phyloP scores from a whole-genome alignment of 1,139 yeast genomes.

The Sugiyamaella pinicola region DNA sequence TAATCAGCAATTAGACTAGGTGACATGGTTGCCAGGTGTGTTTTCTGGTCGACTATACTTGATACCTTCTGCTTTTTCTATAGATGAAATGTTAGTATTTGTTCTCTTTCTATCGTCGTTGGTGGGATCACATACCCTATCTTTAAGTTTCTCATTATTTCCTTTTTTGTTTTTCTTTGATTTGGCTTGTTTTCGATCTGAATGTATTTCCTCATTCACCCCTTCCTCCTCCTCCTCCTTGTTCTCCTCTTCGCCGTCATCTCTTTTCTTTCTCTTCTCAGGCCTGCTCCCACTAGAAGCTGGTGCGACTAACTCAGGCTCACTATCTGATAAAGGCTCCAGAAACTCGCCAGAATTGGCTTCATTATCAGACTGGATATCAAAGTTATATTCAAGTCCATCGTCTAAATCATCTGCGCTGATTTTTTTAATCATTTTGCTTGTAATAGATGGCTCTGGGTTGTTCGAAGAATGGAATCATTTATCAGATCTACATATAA shows the following conservation, averaged over 20 bases:
- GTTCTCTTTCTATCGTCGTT: constrained; percentile 20
- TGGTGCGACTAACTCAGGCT: constrained; percentile 25
- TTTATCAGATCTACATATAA: background rate
- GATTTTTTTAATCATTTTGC: constrained; percentile 12
- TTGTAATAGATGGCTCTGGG: background rate
- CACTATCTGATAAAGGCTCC: constrained; percentile 27
- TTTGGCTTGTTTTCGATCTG: constrained; percentile 20
- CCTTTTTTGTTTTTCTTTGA: constrained; percentile 28
- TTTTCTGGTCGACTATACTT: constrained; percentile 55
- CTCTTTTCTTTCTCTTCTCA: constrained; percentile 26
- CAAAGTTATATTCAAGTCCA: constrained; percentile 61
- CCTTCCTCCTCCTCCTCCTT: constrained; percentile 22
- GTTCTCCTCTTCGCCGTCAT: constrained; percentile 21
- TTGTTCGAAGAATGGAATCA: background rate
- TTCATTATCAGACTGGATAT: constrained; percentile 45
- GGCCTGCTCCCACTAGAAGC: constrained; percentile 24
- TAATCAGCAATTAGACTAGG: constrained; percentile 63
- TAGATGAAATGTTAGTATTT: constrained; percentile 41
- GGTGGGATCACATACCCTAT: constrained; percentile 12
- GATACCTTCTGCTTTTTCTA: constrained; percentile 65
- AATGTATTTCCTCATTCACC: constrained; percentile 17
- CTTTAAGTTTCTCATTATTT: constrained; percentile 28
- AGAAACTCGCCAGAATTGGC: constrained; percentile 35
- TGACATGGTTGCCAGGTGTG: constrained; percentile 52
- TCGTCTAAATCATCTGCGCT: constrained; percentile 63